These are phyloP conservation scores for Aspergillus novofumigatus DNA, from an alignment of 2,329 filamentous ascomycete genomes.

Conservation along the genomic window DNA sequence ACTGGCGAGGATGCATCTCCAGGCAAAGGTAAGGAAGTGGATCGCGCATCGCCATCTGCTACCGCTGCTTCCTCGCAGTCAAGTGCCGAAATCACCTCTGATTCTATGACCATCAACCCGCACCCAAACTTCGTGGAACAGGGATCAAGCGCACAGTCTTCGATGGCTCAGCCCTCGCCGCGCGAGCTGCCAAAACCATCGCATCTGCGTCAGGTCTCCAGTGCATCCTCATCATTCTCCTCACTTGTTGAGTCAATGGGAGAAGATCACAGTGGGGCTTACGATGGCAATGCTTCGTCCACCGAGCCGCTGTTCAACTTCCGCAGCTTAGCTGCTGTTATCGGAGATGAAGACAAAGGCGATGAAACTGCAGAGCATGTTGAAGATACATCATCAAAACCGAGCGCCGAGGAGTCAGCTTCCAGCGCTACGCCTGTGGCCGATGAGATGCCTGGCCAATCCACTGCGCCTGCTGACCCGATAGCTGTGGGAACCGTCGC, in stretches of 20 bases:
- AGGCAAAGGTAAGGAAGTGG: constrained; percentile 67
- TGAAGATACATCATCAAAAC: constrained; percentile 27
- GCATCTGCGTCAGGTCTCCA: constrained; percentile 78
- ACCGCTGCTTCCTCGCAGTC: constrained; percentile 14
- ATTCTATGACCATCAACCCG: constrained; percentile 18
- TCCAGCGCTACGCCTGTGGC: constrained; percentile 16
- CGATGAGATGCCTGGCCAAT: constrained; percentile 10
- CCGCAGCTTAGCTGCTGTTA: constrained; percentile 76
- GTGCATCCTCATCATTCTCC: constrained; percentile 76
- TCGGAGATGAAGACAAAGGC: constrained; percentile 60
- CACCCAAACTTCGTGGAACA: constrained; percentile 14
- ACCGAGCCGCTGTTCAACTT: constrained; percentile 89
- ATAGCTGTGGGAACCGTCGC: constrained; percentile 7
- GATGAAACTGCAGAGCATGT: constrained; percentile 34
- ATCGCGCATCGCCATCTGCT: constrained; percentile 44
- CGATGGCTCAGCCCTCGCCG: constrained; percentile 38
- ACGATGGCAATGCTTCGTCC: constrained; percentile 47
- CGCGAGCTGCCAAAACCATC: constrained; percentile 60
- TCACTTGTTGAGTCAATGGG: constrained; percentile 64
- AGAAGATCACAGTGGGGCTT: constrained; percentile 39
- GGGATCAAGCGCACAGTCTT: constrained; percentile 23
- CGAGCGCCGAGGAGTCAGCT: constrained; percentile 20
- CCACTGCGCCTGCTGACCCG: constrained; percentile 5
- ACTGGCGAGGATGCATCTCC: constrained; percentile 33
- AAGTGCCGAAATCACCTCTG: constrained; percentile 30